These are phyloP conservation scores for Termitomyces sp. DNA, from an alignment of 768 basidiomycete genomes.

Conservation along the genomic window DNA sequence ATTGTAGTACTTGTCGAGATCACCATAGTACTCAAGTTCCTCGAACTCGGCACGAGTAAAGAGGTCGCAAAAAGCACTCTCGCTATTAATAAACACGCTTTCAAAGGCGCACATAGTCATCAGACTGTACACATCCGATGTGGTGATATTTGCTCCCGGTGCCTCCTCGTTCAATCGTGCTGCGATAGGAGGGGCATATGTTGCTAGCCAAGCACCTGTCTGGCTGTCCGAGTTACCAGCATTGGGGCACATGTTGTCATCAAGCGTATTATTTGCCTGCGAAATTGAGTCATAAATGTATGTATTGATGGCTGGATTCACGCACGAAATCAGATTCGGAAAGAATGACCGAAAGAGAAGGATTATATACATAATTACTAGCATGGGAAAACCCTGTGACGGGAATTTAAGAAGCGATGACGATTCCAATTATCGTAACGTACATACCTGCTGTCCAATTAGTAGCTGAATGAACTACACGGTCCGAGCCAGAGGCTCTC, in stretches of 20 bases:
- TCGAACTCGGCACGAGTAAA: slow-evolving; percentile 62
- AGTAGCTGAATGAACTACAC: slow-evolving; percentile 61
- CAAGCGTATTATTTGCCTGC: slow-evolving; percentile 56
- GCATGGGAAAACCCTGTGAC: slow-evolving; percentile 55
- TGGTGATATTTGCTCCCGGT: slow-evolving; percentile 54
- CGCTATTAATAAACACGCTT: slow-evolving; percentile 44
- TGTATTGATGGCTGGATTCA: not conserved
- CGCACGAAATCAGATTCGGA: slow-evolving; percentile 52
- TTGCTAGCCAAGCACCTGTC: slow-evolving; percentile 47
- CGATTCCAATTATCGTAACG: not conserved
- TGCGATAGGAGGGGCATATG: slow-evolving; percentile 52
- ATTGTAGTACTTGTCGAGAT: slow-evolving; percentile 74
- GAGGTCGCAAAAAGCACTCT: slow-evolving; percentile 69
- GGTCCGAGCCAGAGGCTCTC: slow-evolving; percentile 39
- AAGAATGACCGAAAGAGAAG: slow-evolving; percentile 51
- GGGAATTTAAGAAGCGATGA: not conserved
- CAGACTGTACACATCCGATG: slow-evolving; percentile 50
- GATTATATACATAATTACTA: slow-evolving; percentile 38
- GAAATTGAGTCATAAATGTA: not conserved
- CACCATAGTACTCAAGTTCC: slow-evolving; percentile 63
- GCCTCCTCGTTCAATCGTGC: slow-evolving; percentile 55
- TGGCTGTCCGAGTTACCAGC: slow-evolving; percentile 39
- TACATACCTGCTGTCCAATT: slow-evolving; percentile 65
- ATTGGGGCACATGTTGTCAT: slow-evolving; percentile 61
- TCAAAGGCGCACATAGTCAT: slow-evolving; percentile 81